Evolutionary conservation across 345 rosid species (phyloP).

Genomic region (Heritiera fomes): DNA sequence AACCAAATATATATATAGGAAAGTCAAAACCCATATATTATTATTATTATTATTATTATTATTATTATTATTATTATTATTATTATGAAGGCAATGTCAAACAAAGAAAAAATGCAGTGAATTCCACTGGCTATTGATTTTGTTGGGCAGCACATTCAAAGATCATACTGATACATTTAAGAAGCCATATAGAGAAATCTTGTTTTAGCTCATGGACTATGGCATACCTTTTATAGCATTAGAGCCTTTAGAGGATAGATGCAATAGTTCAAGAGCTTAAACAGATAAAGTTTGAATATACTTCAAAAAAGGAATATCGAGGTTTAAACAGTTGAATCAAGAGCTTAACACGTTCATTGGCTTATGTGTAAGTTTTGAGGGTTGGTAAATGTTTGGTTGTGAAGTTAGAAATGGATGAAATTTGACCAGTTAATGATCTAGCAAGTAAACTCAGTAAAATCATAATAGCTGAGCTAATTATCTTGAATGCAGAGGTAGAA

Average conservation of each 20-base stretch:
- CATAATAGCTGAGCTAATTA: constrained; percentile 14
- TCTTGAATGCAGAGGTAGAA: not conserved
- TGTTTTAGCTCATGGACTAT: not conserved
- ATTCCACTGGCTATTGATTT: too few relatives aligned
- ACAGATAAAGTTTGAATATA: too few relatives aligned
- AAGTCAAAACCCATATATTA: constrained; percentile 13
- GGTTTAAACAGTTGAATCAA: not conserved
- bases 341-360: not conserved
- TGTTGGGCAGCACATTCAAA: not conserved
- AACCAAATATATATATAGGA: not conserved
- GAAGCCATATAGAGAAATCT: not conserved
- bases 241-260: too few relatives aligned
- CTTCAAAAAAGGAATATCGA: too few relatives aligned
- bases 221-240: not conserved
- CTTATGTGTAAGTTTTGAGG: not conserved
- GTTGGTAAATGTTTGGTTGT: constrained; percentile 26
- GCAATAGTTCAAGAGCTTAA: too few relatives aligned
- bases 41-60: too few relatives aligned
- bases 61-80: not conserved
- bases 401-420: constrained; percentile 11
- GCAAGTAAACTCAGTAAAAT: not conserved
- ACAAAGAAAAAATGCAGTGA: not conserved
- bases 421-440: not conserved
- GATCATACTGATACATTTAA: too few relatives aligned
- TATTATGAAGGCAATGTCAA: not conserved